Evolutionary conservation across 805 yeast genomes (phyloP).

Genomic region (Myxozyma vanderwaltii): DNA sequence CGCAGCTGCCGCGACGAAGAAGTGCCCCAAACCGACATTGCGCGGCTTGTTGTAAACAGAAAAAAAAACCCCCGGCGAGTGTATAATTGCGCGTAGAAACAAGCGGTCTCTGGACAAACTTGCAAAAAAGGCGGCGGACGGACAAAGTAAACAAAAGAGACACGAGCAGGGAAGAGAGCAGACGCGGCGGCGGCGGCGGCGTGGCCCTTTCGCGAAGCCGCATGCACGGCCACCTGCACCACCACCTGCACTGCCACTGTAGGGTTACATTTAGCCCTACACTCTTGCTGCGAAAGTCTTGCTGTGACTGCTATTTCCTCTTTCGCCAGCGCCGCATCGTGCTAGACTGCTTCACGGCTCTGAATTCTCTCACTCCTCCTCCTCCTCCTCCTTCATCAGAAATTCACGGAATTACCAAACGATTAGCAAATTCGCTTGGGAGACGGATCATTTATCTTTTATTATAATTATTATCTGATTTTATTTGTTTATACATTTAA

Average conservation of each 20-base stretch:
- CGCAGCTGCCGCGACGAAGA: constrained; percentile 34
- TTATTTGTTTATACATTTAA: neutral
- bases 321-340: neutral
- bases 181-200: constrained; percentile 2
- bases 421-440: constrained; percentile 29
- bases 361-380: no score
- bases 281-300: neutral
- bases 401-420: constrained; percentile 32
- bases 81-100: no score
- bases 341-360: no score
- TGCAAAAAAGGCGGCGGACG: neutral
- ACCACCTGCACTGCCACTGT: constrained; percentile 4
- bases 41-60: no score
- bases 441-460: constrained; percentile 28
- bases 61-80: no score
- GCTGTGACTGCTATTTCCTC: constrained; percentile 26
- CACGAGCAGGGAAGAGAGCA: neutral
- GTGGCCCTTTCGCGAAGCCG: constrained; percentile 5
- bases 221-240: neutral
- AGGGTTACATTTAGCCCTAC: neutral
- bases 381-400: neutral
- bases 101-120: no score
- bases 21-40: constrained; percentile 33
- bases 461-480: neutral
- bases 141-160: neutral